Percentiles rank a stretch among this genome's conserved stretches.
These are phyloP conservation scores for Capsella rubella DNA, from an alignment of 441 rosid genomes.

Conservation along the genomic window DNA sequence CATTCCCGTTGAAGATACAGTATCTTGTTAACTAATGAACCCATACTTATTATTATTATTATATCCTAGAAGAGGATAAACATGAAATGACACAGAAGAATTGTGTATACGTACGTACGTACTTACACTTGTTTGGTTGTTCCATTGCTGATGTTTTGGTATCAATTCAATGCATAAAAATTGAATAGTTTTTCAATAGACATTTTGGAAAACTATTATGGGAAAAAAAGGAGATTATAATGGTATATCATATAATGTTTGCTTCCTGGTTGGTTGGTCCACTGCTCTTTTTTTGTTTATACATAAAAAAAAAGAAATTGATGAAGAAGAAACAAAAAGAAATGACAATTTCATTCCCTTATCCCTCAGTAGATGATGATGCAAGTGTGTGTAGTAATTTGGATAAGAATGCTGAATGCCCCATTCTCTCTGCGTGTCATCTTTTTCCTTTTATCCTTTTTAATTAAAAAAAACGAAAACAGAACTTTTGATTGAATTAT, in stretches of 20 bases:
- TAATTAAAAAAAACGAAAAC: slow-evolving; percentile 11
- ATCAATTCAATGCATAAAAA: slow-evolving; percentile 20
- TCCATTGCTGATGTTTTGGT: slow-evolving; percentile 21
- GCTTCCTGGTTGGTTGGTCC: slow-evolving; percentile 28
- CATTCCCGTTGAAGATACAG: too few relatives aligned
- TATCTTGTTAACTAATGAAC: neutral
- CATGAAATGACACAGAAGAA: slow-evolving; percentile 33
- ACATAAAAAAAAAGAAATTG: slow-evolving; percentile 37
- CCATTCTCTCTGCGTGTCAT: slow-evolving; percentile 31
- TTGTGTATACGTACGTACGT: slow-evolving; percentile 1
- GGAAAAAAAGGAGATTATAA: slow-evolving; percentile 11
- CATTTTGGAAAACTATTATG: neutral
- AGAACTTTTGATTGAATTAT: slow-evolving; percentile 1
- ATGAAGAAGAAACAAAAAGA: slow-evolving; percentile 40
- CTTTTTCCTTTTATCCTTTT: slow-evolving; percentile 18
- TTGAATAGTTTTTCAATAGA: neutral
- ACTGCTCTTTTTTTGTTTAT: neutral
- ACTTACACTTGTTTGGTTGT: slow-evolving; percentile 28
- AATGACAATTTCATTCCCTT: slow-evolving; percentile 45
- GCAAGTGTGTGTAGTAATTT: slow-evolving; percentile 19
- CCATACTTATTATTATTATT: slow-evolving; percentile 6
- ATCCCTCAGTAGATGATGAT: slow-evolving; percentile 28
- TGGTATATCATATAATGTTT: neutral
- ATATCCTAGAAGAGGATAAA: slow-evolving; percentile 8
- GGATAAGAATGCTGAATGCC: slow-evolving; percentile 37